Base-by-base conservation (phyloP, 129 eudicot species). In the Rutidosis leptorrhynchoides region DNA sequence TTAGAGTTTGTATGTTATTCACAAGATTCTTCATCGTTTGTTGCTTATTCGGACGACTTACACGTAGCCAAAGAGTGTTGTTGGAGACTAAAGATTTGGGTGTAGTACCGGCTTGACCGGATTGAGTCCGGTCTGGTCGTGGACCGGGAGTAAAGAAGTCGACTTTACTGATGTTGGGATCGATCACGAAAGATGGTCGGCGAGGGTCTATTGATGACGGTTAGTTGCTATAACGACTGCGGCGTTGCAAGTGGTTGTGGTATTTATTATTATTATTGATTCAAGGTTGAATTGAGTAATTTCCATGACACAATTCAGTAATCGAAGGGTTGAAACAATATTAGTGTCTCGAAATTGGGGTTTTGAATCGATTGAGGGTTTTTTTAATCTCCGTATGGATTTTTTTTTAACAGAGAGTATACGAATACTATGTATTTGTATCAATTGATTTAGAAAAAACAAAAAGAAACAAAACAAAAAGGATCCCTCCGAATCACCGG, bases 141-240 rank as follows among this genome's bases (percentile, higher is more conserved):
- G 80, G 78, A 22, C 76, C 78, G 19, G 82, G 85, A 17, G 92
- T 69, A 83, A 83, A 82, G 80, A 91, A 87, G 1, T 96, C 97
- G 77, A 91, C 93, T 45, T 87, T 91, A 9, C 97, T 93, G 76
- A 91, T 82, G 64, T 79, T 83, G 4, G 97, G 97, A 78, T 91
- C 88, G 86, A 69, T 81, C 25, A 90, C 88, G 22, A 85, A 84
- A 0, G 92, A 80, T 19, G 77, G 67, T 5, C 97, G 95, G 60
- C 97, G 97, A 61, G 90, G 83, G 28, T 89, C 96, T 95, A 90
- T 84, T 28, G 77, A 55, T 23, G 4, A 15, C 35, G 57, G 7
- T 71, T 58, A 24, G 43, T 30, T 57, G 59, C 42, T 45, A 42
- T 23, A 12, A 55, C 63, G 63, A 46, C 48, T 48, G 53, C 14